These are phyloP conservation scores for Crithidia acanthocephali DNA, from an alignment of 208 protist genomes.

Conservation along the genomic window DNA sequence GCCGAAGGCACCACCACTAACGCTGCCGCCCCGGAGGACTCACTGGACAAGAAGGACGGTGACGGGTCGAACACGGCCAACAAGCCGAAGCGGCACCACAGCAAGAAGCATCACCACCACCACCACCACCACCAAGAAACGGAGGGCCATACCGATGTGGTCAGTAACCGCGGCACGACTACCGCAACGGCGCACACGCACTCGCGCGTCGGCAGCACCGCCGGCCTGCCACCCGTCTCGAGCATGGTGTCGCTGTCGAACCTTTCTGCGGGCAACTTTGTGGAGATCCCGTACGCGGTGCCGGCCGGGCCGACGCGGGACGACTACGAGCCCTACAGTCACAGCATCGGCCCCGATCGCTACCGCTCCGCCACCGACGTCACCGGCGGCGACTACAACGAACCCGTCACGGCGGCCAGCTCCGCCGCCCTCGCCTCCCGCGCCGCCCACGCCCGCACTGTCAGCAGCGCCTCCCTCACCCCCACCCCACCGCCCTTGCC, in stretches of 20 bases:
- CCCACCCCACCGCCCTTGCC: not conserved
- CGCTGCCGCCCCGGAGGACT: not conserved
- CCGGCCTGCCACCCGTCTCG: constrained; percentile 2
- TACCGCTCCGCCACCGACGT: not conserved
- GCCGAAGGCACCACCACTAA: too few relatives aligned
- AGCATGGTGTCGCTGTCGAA: constrained; percentile 7
- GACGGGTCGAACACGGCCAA: not conserved
- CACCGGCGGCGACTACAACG: not conserved
- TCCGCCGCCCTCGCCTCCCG: not conserved
- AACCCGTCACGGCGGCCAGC: constrained; percentile 6
- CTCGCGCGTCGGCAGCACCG: not conserved
- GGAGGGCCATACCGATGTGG: not conserved
- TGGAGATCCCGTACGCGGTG: constrained; percentile 37
- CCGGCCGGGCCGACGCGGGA: constrained; percentile 20
- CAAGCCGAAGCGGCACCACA: not conserved
- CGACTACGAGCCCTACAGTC: constrained; percentile 11
- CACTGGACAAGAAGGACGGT: not conserved
- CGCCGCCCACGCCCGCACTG: constrained; percentile 10
- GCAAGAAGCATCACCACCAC: constrained; percentile 9
- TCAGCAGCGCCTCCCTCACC: constrained; percentile 6
- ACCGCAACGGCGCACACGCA: not conserved
- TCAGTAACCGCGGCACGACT: not conserved
- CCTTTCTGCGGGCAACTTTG: constrained; percentile 26
- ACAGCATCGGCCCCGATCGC: not conserved
- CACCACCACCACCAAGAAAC: not conserved